phyloP scores from a whole-genome alignment of 1,139 yeast genomes.

The Candida glucosophila region DNA sequence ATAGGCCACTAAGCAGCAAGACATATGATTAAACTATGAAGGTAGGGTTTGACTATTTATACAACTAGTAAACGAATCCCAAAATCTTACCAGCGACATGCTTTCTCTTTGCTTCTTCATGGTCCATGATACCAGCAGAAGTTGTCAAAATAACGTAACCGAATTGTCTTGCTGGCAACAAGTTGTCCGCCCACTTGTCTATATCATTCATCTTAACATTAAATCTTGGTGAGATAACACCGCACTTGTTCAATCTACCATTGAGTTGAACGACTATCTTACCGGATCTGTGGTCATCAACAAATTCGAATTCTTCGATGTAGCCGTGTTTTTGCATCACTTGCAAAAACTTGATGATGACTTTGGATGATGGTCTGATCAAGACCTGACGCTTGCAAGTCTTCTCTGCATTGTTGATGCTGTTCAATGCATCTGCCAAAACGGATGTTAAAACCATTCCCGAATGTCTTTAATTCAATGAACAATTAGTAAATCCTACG shows the following conservation, averaged over 20 bases:
- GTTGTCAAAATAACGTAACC: slow-evolving; percentile 97
- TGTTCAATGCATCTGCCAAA: slow-evolving; percentile 97
- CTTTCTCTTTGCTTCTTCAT: slow-evolving; percentile 99
- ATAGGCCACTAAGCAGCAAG: too few relatives aligned
- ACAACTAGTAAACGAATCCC: slow-evolving; percentile 81
- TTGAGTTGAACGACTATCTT: slow-evolving; percentile 93
- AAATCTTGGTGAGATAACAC: slow-evolving; percentile 97
- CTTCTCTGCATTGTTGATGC: slow-evolving; percentile 98
- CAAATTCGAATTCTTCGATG: slow-evolving; percentile 98
- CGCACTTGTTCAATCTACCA: slow-evolving; percentile 98
- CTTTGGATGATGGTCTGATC: slow-evolving; percentile 98
- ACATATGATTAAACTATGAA: too few relatives aligned
- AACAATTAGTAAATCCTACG: too few relatives aligned
- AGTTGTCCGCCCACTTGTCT: slow-evolving; percentile 97
- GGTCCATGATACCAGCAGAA: slow-evolving; percentile 99
- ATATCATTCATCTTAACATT: slow-evolving; percentile 88
- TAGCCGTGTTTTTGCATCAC: slow-evolving; percentile 99
- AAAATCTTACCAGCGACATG: slow-evolving; percentile 97
- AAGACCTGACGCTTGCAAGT: slow-evolving; percentile 99
- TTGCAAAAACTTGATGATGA: slow-evolving; percentile 89
- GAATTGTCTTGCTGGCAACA: slow-evolving; percentile 97
- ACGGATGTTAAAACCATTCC: slow-evolving; percentile 97
- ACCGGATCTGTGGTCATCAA: slow-evolving; percentile 99
- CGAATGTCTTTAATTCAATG: slow-evolving; percentile 10
- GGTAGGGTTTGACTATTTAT: too few relatives aligned